A percentile compares a stretch with the other conserved stretches of the same genome.
Conservation (phyloP, 2,329 filamentous ascomycete species). For the Colletotrichum tamarilloi region DNA sequence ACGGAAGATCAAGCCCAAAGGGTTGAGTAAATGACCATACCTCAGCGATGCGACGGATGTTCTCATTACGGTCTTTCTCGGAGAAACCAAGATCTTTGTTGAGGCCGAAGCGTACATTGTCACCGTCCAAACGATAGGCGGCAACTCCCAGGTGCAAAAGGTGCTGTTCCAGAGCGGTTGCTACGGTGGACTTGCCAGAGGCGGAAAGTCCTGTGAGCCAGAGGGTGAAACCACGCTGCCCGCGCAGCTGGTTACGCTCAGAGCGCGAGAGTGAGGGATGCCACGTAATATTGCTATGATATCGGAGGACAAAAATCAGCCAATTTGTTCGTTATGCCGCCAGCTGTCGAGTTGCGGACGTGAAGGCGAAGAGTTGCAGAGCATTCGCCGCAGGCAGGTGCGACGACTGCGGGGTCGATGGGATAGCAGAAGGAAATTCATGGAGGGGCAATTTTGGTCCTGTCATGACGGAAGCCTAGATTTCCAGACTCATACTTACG, state of each 20-base stretch:
- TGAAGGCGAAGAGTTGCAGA: background rate
- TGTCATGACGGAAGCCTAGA: background rate
- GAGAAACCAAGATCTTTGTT: constrained; percentile 98
- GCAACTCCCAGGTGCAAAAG: constrained; percentile 85
- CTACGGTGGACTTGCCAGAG: constrained; percentile 96
- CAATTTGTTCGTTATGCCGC: background rate
- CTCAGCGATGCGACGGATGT: constrained; percentile 96
- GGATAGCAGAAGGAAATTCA: background rate
- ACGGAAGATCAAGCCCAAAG: background rate
- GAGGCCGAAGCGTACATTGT: constrained; percentile 97
- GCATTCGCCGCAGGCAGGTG: background rate
- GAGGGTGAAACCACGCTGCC: constrained; percentile 92
- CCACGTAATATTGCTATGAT: constrained; percentile 86
- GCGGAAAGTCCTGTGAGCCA: constrained; percentile 98
- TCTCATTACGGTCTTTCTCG: constrained; percentile 94
- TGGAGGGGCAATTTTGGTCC: background rate
- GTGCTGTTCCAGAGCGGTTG: constrained; percentile 96
- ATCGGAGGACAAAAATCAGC: background rate
- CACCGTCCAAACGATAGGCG: constrained; percentile 95
- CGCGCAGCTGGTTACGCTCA: constrained; percentile 80
- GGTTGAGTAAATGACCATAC: constrained; percentile 44
- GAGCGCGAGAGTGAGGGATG: constrained; percentile 82
- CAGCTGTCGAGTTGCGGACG: background rate
- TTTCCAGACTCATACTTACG: constrained; percentile 33
- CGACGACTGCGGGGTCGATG: background rate